These are phyloP conservation scores for Cryptococcus hybrid DNA, from an alignment of 1,284 basidiomycete genomes.

Conservation along the genomic window DNA sequence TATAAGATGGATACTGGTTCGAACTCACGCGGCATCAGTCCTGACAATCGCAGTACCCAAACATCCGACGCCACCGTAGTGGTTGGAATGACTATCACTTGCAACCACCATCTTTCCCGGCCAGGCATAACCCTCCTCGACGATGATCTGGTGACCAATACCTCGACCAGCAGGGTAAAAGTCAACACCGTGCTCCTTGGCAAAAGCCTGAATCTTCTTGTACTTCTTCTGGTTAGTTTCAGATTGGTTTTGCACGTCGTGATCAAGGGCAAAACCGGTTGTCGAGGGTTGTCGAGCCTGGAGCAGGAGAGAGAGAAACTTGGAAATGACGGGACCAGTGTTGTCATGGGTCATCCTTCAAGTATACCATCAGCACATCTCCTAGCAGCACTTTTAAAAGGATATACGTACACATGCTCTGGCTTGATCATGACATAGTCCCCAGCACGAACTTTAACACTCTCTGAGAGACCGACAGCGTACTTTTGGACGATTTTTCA, in stretches of 20 bases:
- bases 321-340: constrained; percentile 95
- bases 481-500: constrained; percentile 97
- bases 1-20: no score
- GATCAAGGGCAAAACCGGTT: constrained; percentile 90
- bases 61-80: constrained; percentile 96
- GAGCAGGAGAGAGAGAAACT: constrained; percentile 96
- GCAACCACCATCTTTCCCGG: constrained; percentile 91
- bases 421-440: constrained; percentile 99
- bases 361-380: constrained; percentile 5
- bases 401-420: constrained; percentile 68
- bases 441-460: constrained; percentile 80
- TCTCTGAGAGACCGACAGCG: constrained; percentile 77
- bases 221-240: constrained; percentile 95
- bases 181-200: constrained; percentile 79
- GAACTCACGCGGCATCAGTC: constrained; percentile 55
- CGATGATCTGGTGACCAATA: constrained; percentile 95
- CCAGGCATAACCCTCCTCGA: constrained; percentile 96
- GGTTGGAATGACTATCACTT: constrained; percentile 93
- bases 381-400: background rate
- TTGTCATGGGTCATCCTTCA: constrained; percentile 89
- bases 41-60: constrained; percentile 95
- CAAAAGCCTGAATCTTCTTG: constrained; percentile 86
- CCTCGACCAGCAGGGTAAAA: constrained; percentile 97
- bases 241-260: constrained; percentile 97
- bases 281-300: constrained; percentile 70